phyloP scores from a whole-genome alignment of 768 basidiomycete genomes.

The Trametes punicea region DNA sequence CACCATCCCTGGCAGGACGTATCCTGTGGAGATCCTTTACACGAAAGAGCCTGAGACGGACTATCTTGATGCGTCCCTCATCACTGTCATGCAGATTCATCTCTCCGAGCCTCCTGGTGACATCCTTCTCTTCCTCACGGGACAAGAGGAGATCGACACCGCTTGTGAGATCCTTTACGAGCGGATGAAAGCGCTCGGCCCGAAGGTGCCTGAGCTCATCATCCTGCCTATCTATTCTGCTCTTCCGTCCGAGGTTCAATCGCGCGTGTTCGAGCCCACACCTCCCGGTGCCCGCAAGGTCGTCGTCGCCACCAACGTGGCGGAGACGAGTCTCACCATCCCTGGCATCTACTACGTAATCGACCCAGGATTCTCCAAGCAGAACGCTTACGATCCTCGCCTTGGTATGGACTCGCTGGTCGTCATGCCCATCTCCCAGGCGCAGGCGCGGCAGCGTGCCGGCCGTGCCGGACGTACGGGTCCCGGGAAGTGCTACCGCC shows the following conservation, averaged over 20 bases:
- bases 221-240: slow-evolving; percentile 98
- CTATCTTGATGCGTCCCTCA: slow-evolving; percentile 96
- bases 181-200: slow-evolving; percentile 97
- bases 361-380: slow-evolving; percentile 98
- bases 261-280: slow-evolving; percentile 95
- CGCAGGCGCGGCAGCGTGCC: slow-evolving; percentile 92
- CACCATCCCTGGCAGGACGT: slow-evolving; percentile 99
- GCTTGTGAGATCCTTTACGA: slow-evolving; percentile 96
- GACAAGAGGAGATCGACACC: slow-evolving; percentile 98
- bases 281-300: slow-evolving; percentile 98
- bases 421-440: slow-evolving; percentile 98
- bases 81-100: slow-evolving; percentile 99
- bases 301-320: slow-evolving; percentile 99
- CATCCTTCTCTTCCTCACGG: slow-evolving; percentile 93
- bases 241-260: slow-evolving; percentile 96
- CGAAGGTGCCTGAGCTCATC: slow-evolving; percentile 97
- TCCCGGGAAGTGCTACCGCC: slow-evolving; percentile 96
- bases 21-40: slow-evolving; percentile 96
- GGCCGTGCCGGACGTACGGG: slow-evolving; percentile 98
- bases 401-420: slow-evolving; percentile 98
- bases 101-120: slow-evolving; percentile 97
- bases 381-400: slow-evolving; percentile 96
- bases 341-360: slow-evolving; percentile 99
- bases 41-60: slow-evolving; percentile 98
- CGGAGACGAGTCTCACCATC: slow-evolving; percentile 97